These are phyloP conservation scores for Falciphora oryzae DNA, from an alignment of 2,329 filamentous ascomycete species.

Conservation along the genomic window DNA sequence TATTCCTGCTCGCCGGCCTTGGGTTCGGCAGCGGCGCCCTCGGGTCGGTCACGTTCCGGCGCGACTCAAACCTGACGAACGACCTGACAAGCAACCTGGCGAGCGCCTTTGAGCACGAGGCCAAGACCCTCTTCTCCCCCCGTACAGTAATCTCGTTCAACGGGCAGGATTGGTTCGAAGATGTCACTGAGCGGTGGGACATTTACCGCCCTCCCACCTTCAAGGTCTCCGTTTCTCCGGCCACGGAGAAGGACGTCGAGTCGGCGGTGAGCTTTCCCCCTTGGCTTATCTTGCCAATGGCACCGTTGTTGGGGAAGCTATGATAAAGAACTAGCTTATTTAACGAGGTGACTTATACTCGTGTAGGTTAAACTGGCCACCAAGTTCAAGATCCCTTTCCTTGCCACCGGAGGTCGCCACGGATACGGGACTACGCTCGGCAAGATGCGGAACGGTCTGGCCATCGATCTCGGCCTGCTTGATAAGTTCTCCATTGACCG, in stretches of 20 bases:
- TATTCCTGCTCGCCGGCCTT: neutral
- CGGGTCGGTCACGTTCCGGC: neutral
- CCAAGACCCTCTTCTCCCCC: neutral
- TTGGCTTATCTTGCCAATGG: neutral
- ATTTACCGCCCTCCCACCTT: neutral
- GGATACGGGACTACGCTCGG: no score
- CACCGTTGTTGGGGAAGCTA: no score
- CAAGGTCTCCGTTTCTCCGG: neutral
- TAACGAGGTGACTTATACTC: no score
- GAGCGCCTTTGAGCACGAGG: neutral
- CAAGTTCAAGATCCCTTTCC: no score
- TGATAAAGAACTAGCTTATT: no score
- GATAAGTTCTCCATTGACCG: no score
- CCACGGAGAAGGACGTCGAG: constrained; percentile 3
- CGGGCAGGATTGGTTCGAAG: constrained; percentile 4
- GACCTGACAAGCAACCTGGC: neutral
- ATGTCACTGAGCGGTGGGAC: neutral
- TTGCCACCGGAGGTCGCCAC: no score
- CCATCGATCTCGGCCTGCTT: no score
- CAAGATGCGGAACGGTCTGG: no score
- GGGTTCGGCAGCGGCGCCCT: constrained; percentile 2
- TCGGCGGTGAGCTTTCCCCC: neutral
- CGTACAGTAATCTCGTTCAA: neutral
- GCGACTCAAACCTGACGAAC: constrained; percentile 1
- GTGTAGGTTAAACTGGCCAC: no score